Percentiles rank a stretch among this genome's conserved stretches.
These are phyloP conservation scores for Malbranchea zuffiana DNA, from an alignment of 2,329 filamentous ascomycete species.

Conservation along the genomic window DNA sequence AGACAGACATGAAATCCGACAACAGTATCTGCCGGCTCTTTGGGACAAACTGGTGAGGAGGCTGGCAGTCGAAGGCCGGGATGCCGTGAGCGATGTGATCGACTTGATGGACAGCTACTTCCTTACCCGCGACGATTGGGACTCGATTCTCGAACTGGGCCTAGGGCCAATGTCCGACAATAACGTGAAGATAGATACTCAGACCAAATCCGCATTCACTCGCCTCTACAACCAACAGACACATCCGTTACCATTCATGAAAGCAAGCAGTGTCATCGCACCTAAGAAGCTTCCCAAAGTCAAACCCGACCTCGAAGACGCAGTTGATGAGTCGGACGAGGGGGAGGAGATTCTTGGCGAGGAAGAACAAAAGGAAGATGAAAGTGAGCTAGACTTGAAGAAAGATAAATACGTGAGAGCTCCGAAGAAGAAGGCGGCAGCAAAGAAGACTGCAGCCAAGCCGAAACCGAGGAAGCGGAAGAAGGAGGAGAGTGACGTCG, in stretches of 20 bases:
- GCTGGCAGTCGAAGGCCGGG: slow-evolving; percentile 68
- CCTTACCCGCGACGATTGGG: slow-evolving; percentile 87
- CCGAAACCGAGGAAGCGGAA: slow-evolving; percentile 25
- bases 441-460: slow-evolving; percentile 35
- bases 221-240: slow-evolving; percentile 76
- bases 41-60: slow-evolving; percentile 71
- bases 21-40: slow-evolving; percentile 82
- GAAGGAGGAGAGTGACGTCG: slow-evolving; percentile 25
- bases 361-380: slow-evolving; percentile 48
- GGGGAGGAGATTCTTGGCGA: slow-evolving; percentile 51
- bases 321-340: slow-evolving; percentile 80
- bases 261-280: slow-evolving; percentile 64
- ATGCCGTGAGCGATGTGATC: slow-evolving; percentile 71
- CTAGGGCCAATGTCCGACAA: slow-evolving; percentile 74
- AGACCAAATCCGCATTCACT: slow-evolving; percentile 83
- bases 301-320: slow-evolving; percentile 88
- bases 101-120: slow-evolving; percentile 96
- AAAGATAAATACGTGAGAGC: slow-evolving; percentile 95
- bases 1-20: slow-evolving; percentile 84
- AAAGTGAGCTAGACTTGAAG: slow-evolving; percentile 70
- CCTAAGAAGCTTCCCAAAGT: slow-evolving; percentile 62
- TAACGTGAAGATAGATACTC: slow-evolving; percentile 64
- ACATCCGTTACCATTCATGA: slow-evolving; percentile 93
- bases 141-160: slow-evolving; percentile 81
- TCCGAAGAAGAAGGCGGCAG: slow-evolving; percentile 55